These are phyloP conservation scores for Kalaharituber pfeilii DNA, from an alignment of 2,329 filamentous ascomycete genomes.

Conservation along the genomic window DNA sequence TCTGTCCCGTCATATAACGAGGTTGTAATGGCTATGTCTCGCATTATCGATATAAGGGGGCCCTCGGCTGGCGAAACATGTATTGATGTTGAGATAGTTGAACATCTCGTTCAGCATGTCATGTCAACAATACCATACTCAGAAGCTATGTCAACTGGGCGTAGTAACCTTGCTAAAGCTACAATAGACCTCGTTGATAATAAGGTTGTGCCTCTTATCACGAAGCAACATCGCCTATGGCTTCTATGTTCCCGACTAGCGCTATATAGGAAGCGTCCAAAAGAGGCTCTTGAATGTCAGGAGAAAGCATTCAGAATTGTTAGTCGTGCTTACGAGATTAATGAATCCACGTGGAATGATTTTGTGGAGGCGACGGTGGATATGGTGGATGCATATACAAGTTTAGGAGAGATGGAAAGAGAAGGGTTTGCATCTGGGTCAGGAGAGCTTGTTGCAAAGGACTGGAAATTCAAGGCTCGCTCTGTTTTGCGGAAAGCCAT, in stretches of 20 bases:
- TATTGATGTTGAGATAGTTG: slow-evolving; percentile 56
- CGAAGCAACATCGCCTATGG: slow-evolving; percentile 61
- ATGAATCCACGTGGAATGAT: slow-evolving; percentile 47
- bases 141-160: slow-evolving; percentile 22
- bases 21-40: slow-evolving; percentile 54
- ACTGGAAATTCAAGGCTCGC: slow-evolving; percentile 78
- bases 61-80: slow-evolving; percentile 52
- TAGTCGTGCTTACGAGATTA: slow-evolving; percentile 36
- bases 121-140: slow-evolving; percentile 32
- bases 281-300: slow-evolving; percentile 59
- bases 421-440: slow-evolving; percentile 35
- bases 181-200: slow-evolving; percentile 58
- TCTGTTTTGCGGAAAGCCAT: slow-evolving; percentile 70
- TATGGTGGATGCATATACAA: slow-evolving; percentile 68
- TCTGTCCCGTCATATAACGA: slow-evolving; percentile 60
- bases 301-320: slow-evolving; percentile 81
- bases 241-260: slow-evolving; percentile 52
- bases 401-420: slow-evolving; percentile 45
- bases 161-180: slow-evolving; percentile 34
- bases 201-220: slow-evolving; percentile 66
- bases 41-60: slow-evolving; percentile 57
- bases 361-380: slow-evolving; percentile 66
- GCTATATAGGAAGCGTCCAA: slow-evolving; percentile 53
- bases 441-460: slow-evolving; percentile 49
- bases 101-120: slow-evolving; percentile 53